These are phyloP conservation scores for Malus asiatica DNA, from an alignment of 306 rosid species.

Conservation along the genomic window DNA sequence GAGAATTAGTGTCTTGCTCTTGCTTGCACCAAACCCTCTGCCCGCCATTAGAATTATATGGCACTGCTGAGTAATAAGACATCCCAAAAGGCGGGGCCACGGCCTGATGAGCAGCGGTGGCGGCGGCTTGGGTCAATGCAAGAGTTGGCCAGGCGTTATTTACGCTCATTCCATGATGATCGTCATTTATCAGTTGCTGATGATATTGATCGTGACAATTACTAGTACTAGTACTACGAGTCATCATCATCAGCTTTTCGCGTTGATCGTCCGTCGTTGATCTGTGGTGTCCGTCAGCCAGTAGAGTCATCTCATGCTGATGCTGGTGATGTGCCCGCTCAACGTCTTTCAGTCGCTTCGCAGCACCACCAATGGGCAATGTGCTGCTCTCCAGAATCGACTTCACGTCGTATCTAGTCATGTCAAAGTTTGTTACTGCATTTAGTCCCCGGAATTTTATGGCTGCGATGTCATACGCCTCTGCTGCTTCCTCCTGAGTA, in stretches of 20 bases:
- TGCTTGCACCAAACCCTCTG: conserved; percentile 78
- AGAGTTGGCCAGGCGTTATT: conserved; percentile 40
- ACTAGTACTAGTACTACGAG: background rate
- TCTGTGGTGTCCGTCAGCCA: conserved; percentile 18
- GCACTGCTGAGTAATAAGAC: conserved; percentile 33
- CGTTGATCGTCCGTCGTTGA: background rate
- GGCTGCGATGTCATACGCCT: conserved; percentile 92
- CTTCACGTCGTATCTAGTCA: conserved; percentile 81
- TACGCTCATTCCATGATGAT: background rate
- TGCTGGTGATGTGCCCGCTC: conserved; percentile 18
- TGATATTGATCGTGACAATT: background rate
- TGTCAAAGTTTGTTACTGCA: conserved; percentile 96
- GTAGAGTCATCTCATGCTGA: conserved; percentile 21
- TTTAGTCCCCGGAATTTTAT: conserved; percentile 80
- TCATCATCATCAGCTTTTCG: background rate
- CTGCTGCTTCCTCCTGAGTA: conserved; percentile 97
- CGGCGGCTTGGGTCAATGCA: conserved; percentile 35
- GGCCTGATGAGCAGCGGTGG: background rate
- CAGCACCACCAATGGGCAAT: conserved; percentile 69
- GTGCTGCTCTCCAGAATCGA: conserved; percentile 72
- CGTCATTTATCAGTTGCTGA: background rate
- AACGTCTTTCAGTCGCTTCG: conserved; percentile 68
- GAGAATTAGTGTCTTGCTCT: conserved; percentile 35
- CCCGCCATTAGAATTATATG: conserved; percentile 3
- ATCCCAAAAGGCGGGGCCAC: conserved; percentile 7